Conservation (phyloP, 805 yeast species). For the Yamadazyma ubonensis region DNA sequence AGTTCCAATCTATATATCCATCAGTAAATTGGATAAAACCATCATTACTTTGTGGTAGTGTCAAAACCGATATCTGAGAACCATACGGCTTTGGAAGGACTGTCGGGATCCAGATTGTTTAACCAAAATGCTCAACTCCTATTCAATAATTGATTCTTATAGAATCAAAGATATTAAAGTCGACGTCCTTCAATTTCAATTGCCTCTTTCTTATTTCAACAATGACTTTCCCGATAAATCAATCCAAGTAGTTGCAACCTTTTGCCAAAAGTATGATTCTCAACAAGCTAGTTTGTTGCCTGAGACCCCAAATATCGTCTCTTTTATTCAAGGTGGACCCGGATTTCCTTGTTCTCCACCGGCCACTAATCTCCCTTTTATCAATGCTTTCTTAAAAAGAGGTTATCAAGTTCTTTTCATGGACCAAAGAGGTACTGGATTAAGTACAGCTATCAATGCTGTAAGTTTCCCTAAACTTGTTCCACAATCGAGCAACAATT, state of each 20-base stretch:
- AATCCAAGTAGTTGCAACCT: slow-evolving; percentile 28
- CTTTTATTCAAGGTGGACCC: slow-evolving; percentile 56
- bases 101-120: too few relatives aligned
- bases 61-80: too few relatives aligned
- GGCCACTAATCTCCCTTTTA: slow-evolving; percentile 30
- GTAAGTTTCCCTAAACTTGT: slow-evolving; percentile 21
- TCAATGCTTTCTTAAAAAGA: slow-evolving; percentile 24
- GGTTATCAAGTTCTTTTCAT: slow-evolving; percentile 46
- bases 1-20: too few relatives aligned
- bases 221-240: slow-evolving; percentile 6
- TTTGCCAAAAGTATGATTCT: slow-evolving; percentile 32
- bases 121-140: neutral
- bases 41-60: too few relatives aligned
- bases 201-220: slow-evolving; percentile 22
- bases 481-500: slow-evolving; percentile 12
- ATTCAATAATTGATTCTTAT: slow-evolving; percentile 23
- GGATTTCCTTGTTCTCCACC: slow-evolving; percentile 49
- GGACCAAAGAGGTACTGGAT: slow-evolving; percentile 66
- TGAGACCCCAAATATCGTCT: slow-evolving; percentile 32
- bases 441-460: slow-evolving; percentile 46
- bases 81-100: too few relatives aligned
- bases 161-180: slow-evolving; percentile 20
- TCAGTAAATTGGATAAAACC: too few relatives aligned
- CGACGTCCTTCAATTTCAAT: slow-evolving; percentile 21
- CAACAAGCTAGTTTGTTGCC: slow-evolving; percentile 23